phyloP scores from a whole-genome alignment of 768 basidiomycete species.

The Tulasnella sp. region DNA sequence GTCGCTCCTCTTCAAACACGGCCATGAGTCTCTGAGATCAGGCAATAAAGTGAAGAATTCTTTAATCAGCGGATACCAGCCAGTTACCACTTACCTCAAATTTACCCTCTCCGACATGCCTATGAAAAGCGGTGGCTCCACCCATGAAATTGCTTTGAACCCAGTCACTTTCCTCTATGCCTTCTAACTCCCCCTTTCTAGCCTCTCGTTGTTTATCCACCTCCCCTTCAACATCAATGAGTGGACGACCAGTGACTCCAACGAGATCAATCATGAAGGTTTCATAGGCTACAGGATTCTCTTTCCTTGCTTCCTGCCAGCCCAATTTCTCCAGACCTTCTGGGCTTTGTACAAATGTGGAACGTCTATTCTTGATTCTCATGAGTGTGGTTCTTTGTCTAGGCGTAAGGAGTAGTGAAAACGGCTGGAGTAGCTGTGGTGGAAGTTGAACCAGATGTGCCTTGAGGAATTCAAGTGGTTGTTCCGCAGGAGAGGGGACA shows the following conservation, averaged over 20 bases:
- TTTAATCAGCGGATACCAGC: too few species aligned
- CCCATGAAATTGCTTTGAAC: slow-evolving; percentile 46
- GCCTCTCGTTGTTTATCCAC: background rate
- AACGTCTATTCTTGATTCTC: slow-evolving; percentile 57
- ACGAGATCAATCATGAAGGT: slow-evolving; percentile 1
- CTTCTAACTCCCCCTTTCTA: slow-evolving; percentile 35
- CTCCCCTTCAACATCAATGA: background rate
- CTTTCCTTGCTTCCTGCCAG: slow-evolving; percentile 38
- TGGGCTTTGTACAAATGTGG: slow-evolving; percentile 41
- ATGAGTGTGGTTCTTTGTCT: slow-evolving; percentile 52
- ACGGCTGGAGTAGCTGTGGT: slow-evolving; percentile 41
- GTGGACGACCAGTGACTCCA: slow-evolving; percentile 2
- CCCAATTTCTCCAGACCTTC: slow-evolving; percentile 31
- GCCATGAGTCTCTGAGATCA: slow-evolving; percentile 37
- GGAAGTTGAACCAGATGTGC: slow-evolving; percentile 50
- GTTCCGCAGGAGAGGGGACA: slow-evolving; percentile 42
- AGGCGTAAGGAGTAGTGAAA: slow-evolving; percentile 37
- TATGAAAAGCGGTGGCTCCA: slow-evolving; percentile 24
- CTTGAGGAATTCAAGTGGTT: slow-evolving; percentile 51
- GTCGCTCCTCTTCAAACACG: slow-evolving; percentile 67
- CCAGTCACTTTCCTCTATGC: slow-evolving; percentile 58
- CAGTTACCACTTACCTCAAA: background rate
- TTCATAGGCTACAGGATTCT: slow-evolving; percentile 60
- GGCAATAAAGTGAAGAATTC: too few species aligned
- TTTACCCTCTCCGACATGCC: slow-evolving; percentile 9